Evolutionary conservation across 1,284 basidiomycete genomes (phyloP), one percentile per base, ranked within the genome.

Genomic region (Meira miltonrushii): DNA sequence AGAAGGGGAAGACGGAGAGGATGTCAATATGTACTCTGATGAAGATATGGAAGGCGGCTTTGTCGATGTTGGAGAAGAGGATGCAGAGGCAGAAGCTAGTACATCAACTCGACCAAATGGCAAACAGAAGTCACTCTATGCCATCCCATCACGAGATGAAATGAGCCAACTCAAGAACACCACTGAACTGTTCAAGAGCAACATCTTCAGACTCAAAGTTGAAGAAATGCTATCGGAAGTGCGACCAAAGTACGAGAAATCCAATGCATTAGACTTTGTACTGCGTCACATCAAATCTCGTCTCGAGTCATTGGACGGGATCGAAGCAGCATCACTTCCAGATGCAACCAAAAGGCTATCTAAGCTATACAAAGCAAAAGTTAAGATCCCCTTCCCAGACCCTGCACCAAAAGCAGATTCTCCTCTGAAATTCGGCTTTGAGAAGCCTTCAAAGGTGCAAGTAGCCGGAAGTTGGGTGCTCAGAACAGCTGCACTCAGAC

Each of bases 381-480:
- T 78, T 59, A 59, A 46, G 48, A 80, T 56, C 79, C 84, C 10
- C 82, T 90, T 8, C 61, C 61, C 69, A 17, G 65, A 75, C 38
- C 71, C 74, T 9, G 62, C 60, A 46, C 74, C 77, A 52, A 62
- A 64, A 55, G 38, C 58, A 41, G 66, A 75, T 54, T 70, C 87
- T 85, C 3, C 82, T 84, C 79, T 81, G 52, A 82, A 81, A 52
- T 93, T 88, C 71, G 83, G 83, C 4, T 85, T 96, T 9, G 92
- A 96, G 77, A 64, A 95, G 48, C 88, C 88, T 0, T 81, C 93
- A 1, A 86, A 89, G 72, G 92, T 98, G 54, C 65, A 77, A 40
- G 65, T 79, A 2, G 66, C 77, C 5, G 77, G 77, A n/a, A 76
- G 74, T 58, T 79, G 77, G 77, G 62, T 75, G 2, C 65, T 78